A percentile compares a stretch with the other conserved stretches of the same genome.
phyloP scores from a whole-genome alignment of 75 land plant genomes.

The Picea glauca region DNA sequence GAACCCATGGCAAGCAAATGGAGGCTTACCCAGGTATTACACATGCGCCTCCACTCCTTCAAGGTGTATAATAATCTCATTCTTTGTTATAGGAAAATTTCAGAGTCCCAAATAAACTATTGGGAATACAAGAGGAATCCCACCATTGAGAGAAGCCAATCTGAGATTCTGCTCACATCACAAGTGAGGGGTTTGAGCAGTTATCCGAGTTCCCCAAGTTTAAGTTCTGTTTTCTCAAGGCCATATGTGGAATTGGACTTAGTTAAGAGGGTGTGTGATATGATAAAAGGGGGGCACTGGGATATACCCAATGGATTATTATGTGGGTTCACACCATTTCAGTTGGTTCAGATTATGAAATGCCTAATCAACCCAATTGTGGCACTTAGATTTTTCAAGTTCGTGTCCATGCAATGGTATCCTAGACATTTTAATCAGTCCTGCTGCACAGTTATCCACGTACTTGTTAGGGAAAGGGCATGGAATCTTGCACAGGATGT shows the following conservation, averaged over 20 bases:
- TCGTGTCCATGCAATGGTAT: slow-evolving; percentile 8
- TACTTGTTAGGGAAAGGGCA: slow-evolving; percentile 18
- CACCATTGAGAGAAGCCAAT: not conserved
- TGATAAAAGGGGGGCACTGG: slow-evolving; percentile 19
- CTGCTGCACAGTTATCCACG: slow-evolving; percentile 25
- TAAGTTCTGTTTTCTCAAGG: not conserved
- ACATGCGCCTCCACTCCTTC: not conserved
- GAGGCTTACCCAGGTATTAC: slow-evolving; percentile 3
- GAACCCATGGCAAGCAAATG: too few species aligned
- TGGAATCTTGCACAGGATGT: slow-evolving; percentile 38
- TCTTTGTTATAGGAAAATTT: too few species aligned
- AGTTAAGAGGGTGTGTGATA: not conserved
- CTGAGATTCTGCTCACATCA: not conserved
- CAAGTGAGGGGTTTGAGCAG: not conserved
- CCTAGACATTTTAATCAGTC: not conserved
- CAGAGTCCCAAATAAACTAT: too few species aligned
- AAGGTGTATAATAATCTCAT: too few species aligned
- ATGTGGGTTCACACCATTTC: slow-evolving; percentile 14
- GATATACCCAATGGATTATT: slow-evolving; percentile 16
- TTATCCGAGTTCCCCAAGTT: not conserved
- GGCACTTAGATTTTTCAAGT: slow-evolving; percentile 40
- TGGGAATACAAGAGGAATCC: not conserved
- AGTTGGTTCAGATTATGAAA: slow-evolving; percentile 35
- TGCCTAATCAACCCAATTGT: slow-evolving; percentile 9
- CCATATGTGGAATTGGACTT: not conserved